Percentiles rank a stretch among this genome's conserved stretches.
These are phyloP conservation scores for Centaurea solstitialis DNA, from an alignment of 129 eudicot species.

Conservation along the genomic window DNA sequence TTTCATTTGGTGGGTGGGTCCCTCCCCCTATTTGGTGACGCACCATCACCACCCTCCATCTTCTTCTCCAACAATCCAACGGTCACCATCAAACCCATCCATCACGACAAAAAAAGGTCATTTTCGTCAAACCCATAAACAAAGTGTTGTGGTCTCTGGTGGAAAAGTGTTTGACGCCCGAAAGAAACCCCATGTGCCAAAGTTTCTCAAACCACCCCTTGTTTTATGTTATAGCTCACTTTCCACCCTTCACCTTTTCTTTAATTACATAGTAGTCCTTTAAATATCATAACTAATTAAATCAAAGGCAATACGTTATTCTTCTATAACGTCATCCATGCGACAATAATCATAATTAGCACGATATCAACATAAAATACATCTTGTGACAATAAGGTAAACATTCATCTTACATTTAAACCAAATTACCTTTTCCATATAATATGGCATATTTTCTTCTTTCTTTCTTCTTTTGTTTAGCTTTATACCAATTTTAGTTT, in stretches of 20 bases:
- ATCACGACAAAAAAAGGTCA: conserved; percentile 25
- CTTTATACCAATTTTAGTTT: background rate
- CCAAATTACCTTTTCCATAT: background rate
- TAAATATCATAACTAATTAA: background rate
- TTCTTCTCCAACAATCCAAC: conserved; percentile 22
- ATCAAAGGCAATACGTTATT: background rate
- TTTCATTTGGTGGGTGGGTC: conserved; percentile 32
- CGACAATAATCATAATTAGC: background rate
- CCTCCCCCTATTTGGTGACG: conserved; percentile 14
- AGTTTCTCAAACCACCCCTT: conserved; percentile 10
- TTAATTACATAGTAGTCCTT: background rate
- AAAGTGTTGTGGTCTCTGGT: conserved; percentile 20
- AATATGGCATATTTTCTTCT: background rate
- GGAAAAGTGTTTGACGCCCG: conserved; percentile 39
- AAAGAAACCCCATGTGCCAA: conserved; percentile 12
- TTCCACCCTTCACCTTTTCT: background rate
- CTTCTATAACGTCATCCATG: background rate
- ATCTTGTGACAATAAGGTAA: background rate
- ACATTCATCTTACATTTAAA: background rate
- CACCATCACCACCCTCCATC: conserved; percentile 24
- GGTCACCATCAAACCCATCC: conserved; percentile 17
- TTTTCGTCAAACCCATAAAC: conserved; percentile 26
- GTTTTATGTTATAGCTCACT: background rate
- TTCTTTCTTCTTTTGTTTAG: background rate
- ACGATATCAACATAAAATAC: background rate